These are phyloP conservation scores for Exophiala dermatitidis DNA, from an alignment of 2,329 filamentous ascomycete species.

Conservation along the genomic window DNA sequence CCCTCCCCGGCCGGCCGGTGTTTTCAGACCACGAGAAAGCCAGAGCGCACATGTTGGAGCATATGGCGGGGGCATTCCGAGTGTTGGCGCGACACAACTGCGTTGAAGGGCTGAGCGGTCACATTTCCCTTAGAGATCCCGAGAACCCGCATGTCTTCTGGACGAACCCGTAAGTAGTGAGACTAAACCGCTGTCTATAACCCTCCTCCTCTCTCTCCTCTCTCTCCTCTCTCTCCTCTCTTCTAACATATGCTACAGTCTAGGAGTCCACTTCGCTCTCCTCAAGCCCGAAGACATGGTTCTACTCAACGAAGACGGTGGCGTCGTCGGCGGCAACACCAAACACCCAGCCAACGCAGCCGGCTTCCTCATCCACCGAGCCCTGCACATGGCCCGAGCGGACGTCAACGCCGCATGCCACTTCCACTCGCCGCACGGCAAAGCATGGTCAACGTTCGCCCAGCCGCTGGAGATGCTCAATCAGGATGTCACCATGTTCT, in stretches of 20 bases:
- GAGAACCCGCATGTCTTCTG: constrained; percentile 57
- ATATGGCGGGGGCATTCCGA: constrained; percentile 63
- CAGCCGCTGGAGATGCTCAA: constrained; percentile 63
- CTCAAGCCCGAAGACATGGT: constrained; percentile 62
- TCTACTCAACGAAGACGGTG: constrained; percentile 56
- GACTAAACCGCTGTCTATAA: no score
- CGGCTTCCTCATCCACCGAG: constrained; percentile 63
- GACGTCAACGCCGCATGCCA: constrained; percentile 63
- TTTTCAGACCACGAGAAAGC: neutral
- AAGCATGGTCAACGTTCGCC: constrained; percentile 61
- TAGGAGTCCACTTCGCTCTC: constrained; percentile 59
- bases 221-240: neutral
- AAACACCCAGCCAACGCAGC: constrained; percentile 55
- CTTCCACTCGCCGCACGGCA: constrained; percentile 58
- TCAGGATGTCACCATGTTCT: constrained; percentile 30
- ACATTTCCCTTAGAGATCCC: constrained; percentile 61
- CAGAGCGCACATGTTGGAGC: constrained; percentile 55
- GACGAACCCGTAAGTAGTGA: constrained; percentile 50
- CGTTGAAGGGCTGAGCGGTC: constrained; percentile 62
- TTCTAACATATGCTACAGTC: constrained; percentile 15
- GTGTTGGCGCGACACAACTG: constrained; percentile 60
- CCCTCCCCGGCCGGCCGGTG: neutral
- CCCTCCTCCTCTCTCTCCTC: no score
- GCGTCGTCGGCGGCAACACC: constrained; percentile 56
- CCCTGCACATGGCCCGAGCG: constrained; percentile 58